A percentile compares a stretch with the other conserved stretches of the same genome.
Evolutionary conservation across 306 rosid species (phyloP).

Genomic region (Lablab purpureus): DNA sequence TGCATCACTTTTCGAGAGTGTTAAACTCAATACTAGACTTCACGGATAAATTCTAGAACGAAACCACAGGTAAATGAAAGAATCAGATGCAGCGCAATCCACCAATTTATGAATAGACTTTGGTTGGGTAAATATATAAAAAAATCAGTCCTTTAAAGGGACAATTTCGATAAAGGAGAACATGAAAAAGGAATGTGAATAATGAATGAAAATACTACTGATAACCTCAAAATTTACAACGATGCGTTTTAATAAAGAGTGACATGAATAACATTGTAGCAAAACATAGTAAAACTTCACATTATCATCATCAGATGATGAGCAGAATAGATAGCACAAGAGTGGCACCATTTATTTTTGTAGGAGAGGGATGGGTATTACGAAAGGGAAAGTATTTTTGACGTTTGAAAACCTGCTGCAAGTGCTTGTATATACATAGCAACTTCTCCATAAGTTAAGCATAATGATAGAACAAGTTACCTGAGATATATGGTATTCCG

Average conservation of each 20-base stretch:
- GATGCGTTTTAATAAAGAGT: background rate
- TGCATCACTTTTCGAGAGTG: conserved; percentile 3
- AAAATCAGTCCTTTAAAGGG: background rate
- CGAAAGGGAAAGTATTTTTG: background rate
- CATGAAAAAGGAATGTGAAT: background rate
- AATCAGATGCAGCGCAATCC: conserved; percentile 5
- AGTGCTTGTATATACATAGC: background rate
- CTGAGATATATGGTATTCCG: conserved; percentile 87
- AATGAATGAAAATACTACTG: background rate
- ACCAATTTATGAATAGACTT: background rate
- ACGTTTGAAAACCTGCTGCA: background rate
- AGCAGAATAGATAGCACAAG: background rate
- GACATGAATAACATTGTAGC: background rate
- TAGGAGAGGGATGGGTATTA: background rate
- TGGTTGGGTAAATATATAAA: background rate
- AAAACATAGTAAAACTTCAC: background rate
- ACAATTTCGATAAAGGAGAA: background rate
- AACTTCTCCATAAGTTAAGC: conserved; percentile 34
- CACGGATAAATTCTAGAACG: conserved; percentile 12
- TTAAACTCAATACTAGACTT: background rate
- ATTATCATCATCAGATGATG: background rate
- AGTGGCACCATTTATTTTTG: conserved; percentile 7
- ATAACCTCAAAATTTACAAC: background rate
- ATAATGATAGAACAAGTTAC: conserved; percentile 46
- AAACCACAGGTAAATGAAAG: conserved; percentile 19